Evolutionary conservation across 1,139 yeast species (phyloP).

Genomic region (Blastobotrys capitulatus): DNA sequence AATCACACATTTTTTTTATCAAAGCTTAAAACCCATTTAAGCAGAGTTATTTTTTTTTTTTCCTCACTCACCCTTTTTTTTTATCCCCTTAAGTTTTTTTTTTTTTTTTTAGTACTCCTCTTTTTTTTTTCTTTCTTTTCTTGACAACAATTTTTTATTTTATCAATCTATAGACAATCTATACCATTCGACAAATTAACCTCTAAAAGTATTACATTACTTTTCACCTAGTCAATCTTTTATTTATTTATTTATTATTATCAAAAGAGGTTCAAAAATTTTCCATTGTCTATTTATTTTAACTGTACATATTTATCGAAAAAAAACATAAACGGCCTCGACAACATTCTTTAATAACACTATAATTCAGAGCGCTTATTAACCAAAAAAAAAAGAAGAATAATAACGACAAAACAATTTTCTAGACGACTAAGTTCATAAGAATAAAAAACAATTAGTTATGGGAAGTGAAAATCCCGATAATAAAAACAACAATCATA

Average conservation of each 20-base stretch:
- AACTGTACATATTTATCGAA: neutral
- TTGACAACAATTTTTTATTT: neutral
- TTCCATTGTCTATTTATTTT: neutral
- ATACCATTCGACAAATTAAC: neutral
- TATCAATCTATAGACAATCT: too few species aligned
- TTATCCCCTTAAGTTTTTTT: neutral
- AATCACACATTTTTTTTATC: neutral
- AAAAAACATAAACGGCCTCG: too few species aligned
- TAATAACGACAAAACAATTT: too few species aligned
- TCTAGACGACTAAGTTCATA: too few species aligned
- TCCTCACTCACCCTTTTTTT: neutral
- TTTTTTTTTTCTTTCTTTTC: neutral
- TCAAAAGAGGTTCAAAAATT: neutral
- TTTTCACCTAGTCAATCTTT: neutral
- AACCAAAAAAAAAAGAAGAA: too few species aligned
- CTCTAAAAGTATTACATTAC: neutral
- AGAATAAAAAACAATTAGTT: neutral
- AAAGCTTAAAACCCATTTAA: neutral
- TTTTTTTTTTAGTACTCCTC: neutral
- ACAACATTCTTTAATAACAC: neutral
- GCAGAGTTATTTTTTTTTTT: neutral
- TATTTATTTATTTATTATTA: too few species aligned
- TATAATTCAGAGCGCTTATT: too few species aligned
- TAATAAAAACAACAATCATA: too few species aligned
- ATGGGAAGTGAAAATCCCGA: conserved; percentile 1